Evolutionary conservation across 2,329 filamentous ascomycete genomes (phyloP).

Genomic region (Ampelomyces quisqualis): DNA sequence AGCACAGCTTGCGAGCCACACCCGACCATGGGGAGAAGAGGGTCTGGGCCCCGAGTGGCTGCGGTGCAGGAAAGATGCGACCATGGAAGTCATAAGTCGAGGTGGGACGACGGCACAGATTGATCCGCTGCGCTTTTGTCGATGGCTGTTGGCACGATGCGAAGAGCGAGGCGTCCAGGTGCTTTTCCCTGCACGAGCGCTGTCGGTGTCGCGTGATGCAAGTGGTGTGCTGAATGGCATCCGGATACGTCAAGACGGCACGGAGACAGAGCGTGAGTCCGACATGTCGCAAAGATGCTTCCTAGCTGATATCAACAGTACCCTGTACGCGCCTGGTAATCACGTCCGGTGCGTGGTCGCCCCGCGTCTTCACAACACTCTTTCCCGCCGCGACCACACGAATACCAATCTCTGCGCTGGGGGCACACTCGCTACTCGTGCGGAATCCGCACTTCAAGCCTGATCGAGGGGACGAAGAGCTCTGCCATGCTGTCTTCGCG

Average conservation of each 20-base stretch:
- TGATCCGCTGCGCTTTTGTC: slow-evolving; percentile 67
- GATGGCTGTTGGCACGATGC: slow-evolving; percentile 63
- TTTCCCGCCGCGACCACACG: slow-evolving; percentile 58
- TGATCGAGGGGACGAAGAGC: slow-evolving; percentile 45
- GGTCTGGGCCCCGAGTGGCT: slow-evolving; percentile 59
- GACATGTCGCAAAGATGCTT: too few species aligned
- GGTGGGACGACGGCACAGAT: slow-evolving; percentile 65
- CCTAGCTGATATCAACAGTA: slow-evolving; percentile 43
- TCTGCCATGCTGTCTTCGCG: slow-evolving; percentile 70
- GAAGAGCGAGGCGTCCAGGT: slow-evolving; percentile 63
- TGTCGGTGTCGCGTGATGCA: slow-evolving; percentile 55
- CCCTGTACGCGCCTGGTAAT: slow-evolving; percentile 67
- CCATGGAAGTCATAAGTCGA: slow-evolving; percentile 62
- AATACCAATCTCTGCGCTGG: slow-evolving; percentile 63
- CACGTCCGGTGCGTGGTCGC: slow-evolving; percentile 71
- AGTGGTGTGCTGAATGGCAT: slow-evolving; percentile 56
- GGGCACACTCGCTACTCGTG: slow-evolving; percentile 72
- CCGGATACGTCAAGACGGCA: slow-evolving; percentile 24
- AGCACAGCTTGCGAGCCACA: slow-evolving; percentile 52
- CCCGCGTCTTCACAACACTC: slow-evolving; percentile 62
- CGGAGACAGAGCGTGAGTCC: slow-evolving; percentile 11
- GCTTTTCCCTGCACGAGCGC: slow-evolving; percentile 63
- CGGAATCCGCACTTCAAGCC: slow-evolving; percentile 57
- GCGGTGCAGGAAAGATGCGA: slow-evolving; percentile 55
- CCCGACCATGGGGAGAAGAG: slow-evolving; percentile 29